Base-by-base conservation (phyloP, 768 basidiomycete genomes). In the Lactifluus hygrophoroides region DNA sequence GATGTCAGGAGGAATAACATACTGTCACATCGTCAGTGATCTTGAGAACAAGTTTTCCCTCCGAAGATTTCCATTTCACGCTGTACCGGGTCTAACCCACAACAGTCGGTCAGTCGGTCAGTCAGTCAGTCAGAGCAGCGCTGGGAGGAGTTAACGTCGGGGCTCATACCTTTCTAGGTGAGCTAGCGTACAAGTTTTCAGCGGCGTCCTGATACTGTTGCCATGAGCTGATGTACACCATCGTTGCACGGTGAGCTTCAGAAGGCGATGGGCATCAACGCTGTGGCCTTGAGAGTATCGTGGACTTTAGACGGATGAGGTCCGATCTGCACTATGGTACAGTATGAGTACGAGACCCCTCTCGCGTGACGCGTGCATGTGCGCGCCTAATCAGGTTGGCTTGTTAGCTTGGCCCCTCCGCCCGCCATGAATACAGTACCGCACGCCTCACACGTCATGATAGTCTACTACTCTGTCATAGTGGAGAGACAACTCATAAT, bases 211-310 rank as follows among this genome's bases (percentile, higher is more conserved):
- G 88, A 73, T 81, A 90, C 67, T 91, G 85, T 73, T 90, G 87
- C 90, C 90, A 93, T 72, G 85, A 86, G 65, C 81, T 78, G 76
- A 93, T 88, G 79, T 90, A 93, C 65, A 90, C 89, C 90, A 90
- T 90, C 66, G 78, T 77, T 73, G 68, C 76, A 42, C 16, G 32
- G 38, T 17, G 49, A 35, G 14, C 47, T 47, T 47, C 19, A 19
- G 44, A 30, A 32, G 44, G 17, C 23, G 48, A 40, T 55, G 51
- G 35, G 54, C 61, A 64, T 64, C 47, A 54, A 62, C 57, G 46
- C 49, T 17, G n/a, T n/a, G 44, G 42, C 44, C 47, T 46, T 19
- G 19, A 19, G 43, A 32, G 40, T 16, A 27, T 38, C 43, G 21
- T n/a, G 16, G 44, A 38, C 30, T 8, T 54, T 35, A 42, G 38